A percentile compares a stretch with the other conserved stretches of the same genome.
Evolutionary conservation across 805 yeast genomes (phyloP).

Genomic region (Jamesozyma hellenica): DNA sequence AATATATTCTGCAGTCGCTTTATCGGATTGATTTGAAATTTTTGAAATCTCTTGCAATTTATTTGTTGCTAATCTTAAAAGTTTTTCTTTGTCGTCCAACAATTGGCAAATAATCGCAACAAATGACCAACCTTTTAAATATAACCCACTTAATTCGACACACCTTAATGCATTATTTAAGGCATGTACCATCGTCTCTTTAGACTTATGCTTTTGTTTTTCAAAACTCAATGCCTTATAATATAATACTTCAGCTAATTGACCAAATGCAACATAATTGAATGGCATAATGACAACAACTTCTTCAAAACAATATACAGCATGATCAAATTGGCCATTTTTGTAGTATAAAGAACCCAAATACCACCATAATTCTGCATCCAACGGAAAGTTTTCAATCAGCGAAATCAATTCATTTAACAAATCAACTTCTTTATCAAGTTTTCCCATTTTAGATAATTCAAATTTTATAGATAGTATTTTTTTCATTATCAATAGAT

Average conservation of each 20-base stretch:
- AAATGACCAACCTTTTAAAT: conserved; percentile 68
- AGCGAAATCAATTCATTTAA: conserved; percentile 13
- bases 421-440: conserved; percentile 10
- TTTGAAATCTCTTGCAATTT: conserved; percentile 31
- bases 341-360: conserved; percentile 53
- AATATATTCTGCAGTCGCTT: conserved; percentile 31
- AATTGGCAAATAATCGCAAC: conserved; percentile 34
- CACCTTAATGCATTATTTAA: conserved; percentile 52
- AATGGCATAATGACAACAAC: conserved; percentile 56
- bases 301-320: conserved; percentile 61
- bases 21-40: conserved; percentile 26
- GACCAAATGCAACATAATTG: conserved; percentile 26
- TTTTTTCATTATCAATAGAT: conserved; percentile 22
- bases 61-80: conserved; percentile 31
- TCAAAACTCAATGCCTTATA: conserved; percentile 13
- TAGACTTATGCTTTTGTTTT: conserved; percentile 5
- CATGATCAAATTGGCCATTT: conserved; percentile 55
- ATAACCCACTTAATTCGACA: conserved; percentile 66
- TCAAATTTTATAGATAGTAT: conserved; percentile 16
- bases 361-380: conserved; percentile 70
- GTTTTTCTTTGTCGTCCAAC: conserved; percentile 20
- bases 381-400: conserved; percentile 46
- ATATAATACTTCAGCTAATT: conserved; percentile 19
- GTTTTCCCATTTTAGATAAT: background rate
- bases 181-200: conserved; percentile 12